Evolutionary conservation across 208 protist genomes (phyloP).

Genomic region (Herpetomonas samuelpessoai): DNA sequence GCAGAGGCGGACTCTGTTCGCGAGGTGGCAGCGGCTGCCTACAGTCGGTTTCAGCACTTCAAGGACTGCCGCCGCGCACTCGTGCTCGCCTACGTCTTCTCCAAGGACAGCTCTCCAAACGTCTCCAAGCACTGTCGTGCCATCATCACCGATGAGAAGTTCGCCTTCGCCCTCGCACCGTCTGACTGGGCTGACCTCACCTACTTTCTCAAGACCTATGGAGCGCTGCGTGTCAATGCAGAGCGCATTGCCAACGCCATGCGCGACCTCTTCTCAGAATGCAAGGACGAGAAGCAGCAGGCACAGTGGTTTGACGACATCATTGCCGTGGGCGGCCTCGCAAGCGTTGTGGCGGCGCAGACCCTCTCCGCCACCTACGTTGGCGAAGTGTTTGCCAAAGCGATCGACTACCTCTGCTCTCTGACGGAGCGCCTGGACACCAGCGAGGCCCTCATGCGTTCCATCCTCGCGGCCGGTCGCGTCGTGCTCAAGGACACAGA

Average conservation of each 20-base stretch:
- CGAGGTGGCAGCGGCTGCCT: conserved; percentile 67
- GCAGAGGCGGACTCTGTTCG: conserved; percentile 63
- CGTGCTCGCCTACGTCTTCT: conserved; percentile 64
- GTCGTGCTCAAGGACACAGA: conserved; percentile 60
- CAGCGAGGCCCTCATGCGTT: conserved; percentile 56
- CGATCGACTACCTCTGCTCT: conserved; percentile 69
- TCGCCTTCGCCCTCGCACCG: conserved; percentile 48
- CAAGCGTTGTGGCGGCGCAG: conserved; percentile 56
- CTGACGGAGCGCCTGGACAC: conserved; percentile 63
- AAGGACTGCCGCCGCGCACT: conserved; percentile 68
- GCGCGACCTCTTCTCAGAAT: conserved; percentile 53
- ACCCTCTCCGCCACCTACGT: conserved; percentile 58
- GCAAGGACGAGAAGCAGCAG: conserved; percentile 54
- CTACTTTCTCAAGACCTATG: conserved; percentile 75
- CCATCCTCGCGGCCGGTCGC: conserved; percentile 67
- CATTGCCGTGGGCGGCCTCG: conserved; percentile 48
- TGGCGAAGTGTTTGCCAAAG: conserved; percentile 42
- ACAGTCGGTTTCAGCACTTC: conserved; percentile 78
- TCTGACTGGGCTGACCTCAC: conserved; percentile 80
- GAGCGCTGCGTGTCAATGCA: conserved; percentile 48
- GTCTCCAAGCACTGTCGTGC: conserved; percentile 35
- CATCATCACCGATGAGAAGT: conserved; percentile 32
- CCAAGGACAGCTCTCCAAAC: conserved; percentile 36
- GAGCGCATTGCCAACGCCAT: conserved; percentile 56
- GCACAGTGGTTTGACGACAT: conserved; percentile 59